Evolutionary conservation across 2,329 filamentous ascomycete genomes (phyloP), one percentile per base, ranked within the genome.

Genomic region (Aspergillus pseudoterreus): DNA sequence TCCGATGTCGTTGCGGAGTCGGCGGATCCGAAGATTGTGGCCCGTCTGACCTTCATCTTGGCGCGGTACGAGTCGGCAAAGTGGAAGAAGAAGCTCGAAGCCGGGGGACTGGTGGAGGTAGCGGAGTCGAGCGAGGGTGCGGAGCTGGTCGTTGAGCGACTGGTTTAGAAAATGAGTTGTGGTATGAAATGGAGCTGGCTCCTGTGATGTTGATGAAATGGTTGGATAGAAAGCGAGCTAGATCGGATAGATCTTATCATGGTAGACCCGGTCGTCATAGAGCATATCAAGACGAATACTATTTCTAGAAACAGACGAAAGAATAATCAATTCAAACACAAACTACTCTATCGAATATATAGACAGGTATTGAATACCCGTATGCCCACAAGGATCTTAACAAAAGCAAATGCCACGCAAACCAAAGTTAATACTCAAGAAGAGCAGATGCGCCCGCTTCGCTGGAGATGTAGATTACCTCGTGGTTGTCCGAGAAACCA

Each of bases 401-500:
- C n/a, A 51, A 51, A 35, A 51, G 45, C 39, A 46, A 46, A 42
- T 32, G 43, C 4, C 46, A 52, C 42, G 43, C 45, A 46, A 19
- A 17, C 35, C 17, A 41, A 36, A 30, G 54, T 53, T 61, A 76
- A 51, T 76, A 75, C 43, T 75, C 73, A 43, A 96, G 72, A 46
- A 96, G 77, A 14, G 88, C 90, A 60, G 79, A 81, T 24, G 92
- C 94, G 43, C 90, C 92, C 17, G 88, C 82, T 82, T 99, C 94
- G 73, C 91, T 96, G 71, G 87, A 95, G 62, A 97, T 87, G 69
- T 97, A 97, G 59, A 97, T 85, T 57, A 95, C 87, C 64, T 96
- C 88, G 71, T 99, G 94, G 62, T 85, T 81, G 73, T 97, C 90
- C 49, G 86, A 88, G 75, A 97, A 99, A 57, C 94, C 94, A 63